Evolutionary conservation across 495 filamentous ascomycete species (phyloP), one percentile per base, ranked within the genome.

Genomic region (Cudoniella acicularis): DNA sequence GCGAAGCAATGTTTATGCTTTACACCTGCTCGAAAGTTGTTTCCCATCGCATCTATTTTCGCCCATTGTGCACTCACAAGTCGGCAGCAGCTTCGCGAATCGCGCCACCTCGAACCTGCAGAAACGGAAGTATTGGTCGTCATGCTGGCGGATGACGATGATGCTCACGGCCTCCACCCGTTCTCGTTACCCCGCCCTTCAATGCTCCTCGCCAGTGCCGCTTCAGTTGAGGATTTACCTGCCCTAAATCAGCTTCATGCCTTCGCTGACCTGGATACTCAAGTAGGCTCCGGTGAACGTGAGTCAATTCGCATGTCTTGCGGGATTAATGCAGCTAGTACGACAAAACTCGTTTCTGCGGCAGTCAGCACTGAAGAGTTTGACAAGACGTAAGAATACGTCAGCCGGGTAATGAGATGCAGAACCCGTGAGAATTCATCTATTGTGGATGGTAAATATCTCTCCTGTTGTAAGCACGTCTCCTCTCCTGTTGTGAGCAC

Each of bases 211-310:
- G 73, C 18, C 82, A 67, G 64, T 83, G 81, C 1, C 81, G 80
- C 60, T 82, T 82, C 16, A 83, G 57, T 58, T 84, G 81, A 13
- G 79, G 77, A 27, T 82, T 82, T 11, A 82, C 74, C 77, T 78
- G 61, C 22, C 1, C 11, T 51, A 26, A 48, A 18, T 50, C 17
- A 60, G 16, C 40, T 1, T 1, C 51, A 2, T 54, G n/a, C 11
- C 11, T 26, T 49, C 8, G 18, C 9, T 49, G 9, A 8, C 9
- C 9, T 9, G 13, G 17, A 24, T 30, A 8, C 8, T 30, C 49
- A 45, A 18, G 20, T 10, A 25, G n/a, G 11, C 23, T n/a, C 36
- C 17, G 2, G 8, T 6, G 30, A 4, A 36, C 13, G 13, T 4
- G 13, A 13, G 30, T 13, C 30, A 6, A 13, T 36, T 60, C 70